These are phyloP conservation scores for Hypoxylon rickii DNA, from an alignment of 495 filamentous ascomycete species.

Conservation along the genomic window DNA sequence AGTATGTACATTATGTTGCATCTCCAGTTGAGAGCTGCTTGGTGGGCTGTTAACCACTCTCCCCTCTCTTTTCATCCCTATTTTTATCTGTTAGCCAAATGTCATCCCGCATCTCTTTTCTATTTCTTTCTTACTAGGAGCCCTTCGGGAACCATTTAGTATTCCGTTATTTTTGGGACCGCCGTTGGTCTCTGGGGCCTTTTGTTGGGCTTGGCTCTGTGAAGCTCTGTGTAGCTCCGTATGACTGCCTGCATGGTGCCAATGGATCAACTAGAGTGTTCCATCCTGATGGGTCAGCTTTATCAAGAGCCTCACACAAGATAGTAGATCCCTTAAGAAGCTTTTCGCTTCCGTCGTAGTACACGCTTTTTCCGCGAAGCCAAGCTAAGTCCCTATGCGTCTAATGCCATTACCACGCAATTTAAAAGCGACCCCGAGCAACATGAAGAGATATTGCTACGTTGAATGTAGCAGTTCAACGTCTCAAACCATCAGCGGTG, in stretches of 20 bases:
- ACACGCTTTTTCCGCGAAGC: slow-evolving; percentile 3
- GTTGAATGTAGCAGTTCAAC: slow-evolving; percentile 1
- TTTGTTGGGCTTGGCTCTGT: slow-evolving; percentile 23
- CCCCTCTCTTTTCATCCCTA: slow-evolving; percentile 5
- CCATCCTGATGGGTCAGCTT: slow-evolving; percentile 28
- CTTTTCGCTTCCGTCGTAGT: slow-evolving; percentile 2
- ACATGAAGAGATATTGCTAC: slow-evolving; percentile 1
- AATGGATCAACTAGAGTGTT: slow-evolving; percentile 24
- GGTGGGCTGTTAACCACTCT: neutral
- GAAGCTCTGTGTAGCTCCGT: slow-evolving; percentile 14
- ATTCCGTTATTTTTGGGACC: neutral
- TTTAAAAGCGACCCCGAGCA: neutral
- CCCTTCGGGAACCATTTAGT: slow-evolving; percentile 15
- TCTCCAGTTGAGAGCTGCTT: slow-evolving; percentile 15
- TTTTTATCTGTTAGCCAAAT: too few species aligned
- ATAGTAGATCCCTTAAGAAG: slow-evolving; percentile 9
- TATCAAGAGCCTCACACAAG: slow-evolving; percentile 30
- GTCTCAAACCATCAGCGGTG: neutral
- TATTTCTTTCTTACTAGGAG: slow-evolving; percentile 6
- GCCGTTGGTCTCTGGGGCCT: slow-evolving; percentile 9
- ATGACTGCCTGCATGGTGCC: slow-evolving; percentile 33
- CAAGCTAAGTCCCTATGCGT: neutral
- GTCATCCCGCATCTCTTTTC: slow-evolving; percentile 3
- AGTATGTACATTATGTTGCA: slow-evolving; percentile 11
- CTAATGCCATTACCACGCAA: too few species aligned